Base-by-base conservation (phyloP, 495 filamentous ascomycete species). In the Penicillium cinerascens region DNA sequence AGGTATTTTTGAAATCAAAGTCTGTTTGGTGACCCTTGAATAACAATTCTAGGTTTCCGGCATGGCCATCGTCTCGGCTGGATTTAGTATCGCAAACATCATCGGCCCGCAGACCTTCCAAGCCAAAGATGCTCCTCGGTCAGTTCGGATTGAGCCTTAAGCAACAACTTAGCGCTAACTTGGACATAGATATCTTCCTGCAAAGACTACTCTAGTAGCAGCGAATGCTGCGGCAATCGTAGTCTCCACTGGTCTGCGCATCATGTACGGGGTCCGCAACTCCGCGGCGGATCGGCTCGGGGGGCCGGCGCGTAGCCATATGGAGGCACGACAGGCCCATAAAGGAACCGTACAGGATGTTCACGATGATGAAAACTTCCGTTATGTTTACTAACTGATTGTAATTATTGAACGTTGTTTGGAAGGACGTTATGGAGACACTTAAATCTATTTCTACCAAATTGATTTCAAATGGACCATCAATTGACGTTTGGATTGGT, bases 51-150 rank as follows among this genome's bases (percentile, higher is more conserved):
- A 74, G 40, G 64, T 66, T 0, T 53, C 60, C 16, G 57, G 70
- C 66, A 17, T 42, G 11, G 60, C 74, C 0, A 61, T 78, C 22
- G 63, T 77, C 1, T 70, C 77, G 11, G 71, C 73, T 11, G 71
- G 59, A 0, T 81, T 80, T 59, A 75, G 73, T 37, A 65, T 81
- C 11, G 78, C 78, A 0, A 82, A 82, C 42, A 82, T 83, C 56
- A 75, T 82, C n/a, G 80, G 80, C 0, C 80, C 80, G 10, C 78
- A 79, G 51, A 83, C 81, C 0, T 83, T 83, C 56, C 71, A 74
- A 41, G 69, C 72, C 1, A 71, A 72, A 25, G 70, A 78, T 51
- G 77, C 78, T 9, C 75, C 75, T 69, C 63, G 68, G 62, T 70
- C 58, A 25, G 59, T 47, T 13, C 29, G n/a, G n/a, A 9, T 6